Evolutionary conservation across 441 rosid species (phyloP).

Genomic region (Brassica balearica): DNA sequence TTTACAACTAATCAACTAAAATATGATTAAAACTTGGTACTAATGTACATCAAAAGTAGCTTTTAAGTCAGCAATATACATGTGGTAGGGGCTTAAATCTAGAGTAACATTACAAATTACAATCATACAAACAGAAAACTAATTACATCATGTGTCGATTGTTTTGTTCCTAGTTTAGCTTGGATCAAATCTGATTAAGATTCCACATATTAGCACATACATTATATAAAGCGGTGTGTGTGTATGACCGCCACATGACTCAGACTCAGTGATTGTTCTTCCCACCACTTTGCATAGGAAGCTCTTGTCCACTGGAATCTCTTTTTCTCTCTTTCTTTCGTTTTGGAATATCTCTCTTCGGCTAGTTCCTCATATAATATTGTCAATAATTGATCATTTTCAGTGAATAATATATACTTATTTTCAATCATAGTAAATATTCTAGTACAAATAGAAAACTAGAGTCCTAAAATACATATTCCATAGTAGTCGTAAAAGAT

Average conservation of each 20-base stretch:
- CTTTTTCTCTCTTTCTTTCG: constrained; percentile 27
- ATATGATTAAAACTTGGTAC: not conserved
- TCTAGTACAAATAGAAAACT: not conserved
- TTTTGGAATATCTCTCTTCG: constrained; percentile 24
- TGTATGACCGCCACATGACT: constrained; percentile 38
- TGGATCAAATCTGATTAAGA: constrained; percentile 12
- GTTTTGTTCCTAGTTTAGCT: not conserved
- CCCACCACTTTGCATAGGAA: constrained; percentile 31
- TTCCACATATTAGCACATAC: not conserved
- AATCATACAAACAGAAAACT: not conserved
- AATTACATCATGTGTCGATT: not conserved
- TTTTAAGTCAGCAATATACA: not conserved
- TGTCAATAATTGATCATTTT: constrained; percentile 3
- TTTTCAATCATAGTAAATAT: not conserved
- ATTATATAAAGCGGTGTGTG: constrained; percentile 16
- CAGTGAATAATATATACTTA: not conserved
- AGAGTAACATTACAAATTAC: not conserved
- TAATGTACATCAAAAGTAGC: not conserved
- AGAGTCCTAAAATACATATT: not conserved
- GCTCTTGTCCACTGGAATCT: constrained; percentile 31
- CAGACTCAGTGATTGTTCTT: constrained; percentile 38
- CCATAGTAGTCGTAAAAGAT: not conserved
- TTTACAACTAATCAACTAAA: not conserved
- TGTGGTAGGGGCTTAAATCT: not conserved
- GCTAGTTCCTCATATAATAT: not conserved